Conservation (phyloP, 495 filamentous ascomycete species). For the Neurospora sp. region DNA sequence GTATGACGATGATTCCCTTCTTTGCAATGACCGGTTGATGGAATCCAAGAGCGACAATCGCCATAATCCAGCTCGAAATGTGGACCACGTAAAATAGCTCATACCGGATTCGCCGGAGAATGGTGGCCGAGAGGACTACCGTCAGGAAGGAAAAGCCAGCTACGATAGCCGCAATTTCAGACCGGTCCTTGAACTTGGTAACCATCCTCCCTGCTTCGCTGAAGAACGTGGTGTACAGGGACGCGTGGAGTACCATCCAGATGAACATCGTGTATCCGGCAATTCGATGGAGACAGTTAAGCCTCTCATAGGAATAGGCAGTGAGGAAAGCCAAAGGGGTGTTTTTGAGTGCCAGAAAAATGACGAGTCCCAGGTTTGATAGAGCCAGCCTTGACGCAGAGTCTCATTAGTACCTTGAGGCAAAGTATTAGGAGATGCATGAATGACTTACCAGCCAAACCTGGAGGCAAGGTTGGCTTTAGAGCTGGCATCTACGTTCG, state of each 20-base stretch:
- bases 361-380: constrained; percentile 42
- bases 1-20: constrained; percentile 31
- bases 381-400: constrained; percentile 39
- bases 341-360: constrained; percentile 52
- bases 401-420: constrained; percentile 8
- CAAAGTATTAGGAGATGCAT: background rate
- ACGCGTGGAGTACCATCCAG: constrained; percentile 33
- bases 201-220: constrained; percentile 13
- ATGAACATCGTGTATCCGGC: constrained; percentile 46
- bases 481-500: constrained; percentile 27
- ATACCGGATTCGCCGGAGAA: constrained; percentile 39
- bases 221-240: constrained; percentile 35
- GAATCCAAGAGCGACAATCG: constrained; percentile 40
- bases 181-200: constrained; percentile 11
- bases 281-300: constrained; percentile 50
- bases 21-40: constrained; percentile 41
- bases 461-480: constrained; percentile 25
- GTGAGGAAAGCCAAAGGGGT: constrained; percentile 48
- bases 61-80: constrained; percentile 39
- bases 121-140: constrained; percentile 33
- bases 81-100: constrained; percentile 52
- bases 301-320: constrained; percentile 49
- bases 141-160: constrained; percentile 37
- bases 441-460: constrained; percentile 39
- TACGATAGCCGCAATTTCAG: constrained; percentile 34